These are phyloP conservation scores for Penicillium expansum DNA, from an alignment of 2,329 filamentous ascomycete genomes.

Conservation along the genomic window DNA sequence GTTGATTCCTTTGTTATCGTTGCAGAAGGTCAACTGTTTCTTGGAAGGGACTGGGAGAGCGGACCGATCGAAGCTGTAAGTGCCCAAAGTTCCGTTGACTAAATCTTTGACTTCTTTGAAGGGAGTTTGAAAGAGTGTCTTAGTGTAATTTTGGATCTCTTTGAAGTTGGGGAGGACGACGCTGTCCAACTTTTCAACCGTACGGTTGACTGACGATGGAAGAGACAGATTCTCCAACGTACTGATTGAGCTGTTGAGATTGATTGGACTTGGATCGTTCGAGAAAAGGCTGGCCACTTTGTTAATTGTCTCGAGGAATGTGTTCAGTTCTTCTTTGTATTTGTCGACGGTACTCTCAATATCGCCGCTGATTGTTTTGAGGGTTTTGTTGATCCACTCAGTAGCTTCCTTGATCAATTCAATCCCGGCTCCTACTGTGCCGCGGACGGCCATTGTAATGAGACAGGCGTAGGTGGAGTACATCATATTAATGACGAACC, in stretches of 20 bases:
- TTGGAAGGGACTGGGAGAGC: constrained; percentile 82
- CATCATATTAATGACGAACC: constrained; percentile 91
- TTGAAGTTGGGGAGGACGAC: constrained; percentile 75
- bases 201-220: constrained; percentile 64
- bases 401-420: constrained; percentile 59
- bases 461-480: constrained; percentile 88
- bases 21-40: constrained; percentile 81
- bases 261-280: constrained; percentile 53
- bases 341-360: constrained; percentile 40
- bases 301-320: constrained; percentile 56
- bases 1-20: constrained; percentile 75
- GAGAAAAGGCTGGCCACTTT: constrained; percentile 52
- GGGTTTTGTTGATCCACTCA: constrained; percentile 58
- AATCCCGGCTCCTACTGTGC: constrained; percentile 70
- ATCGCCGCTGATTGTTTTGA: constrained; percentile 47
- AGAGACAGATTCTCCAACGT: constrained; percentile 70
- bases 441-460: constrained; percentile 76
- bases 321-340: constrained; percentile 57
- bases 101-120: constrained; percentile 76
- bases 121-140: constrained; percentile 69
- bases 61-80: constrained; percentile 73
- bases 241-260: constrained; percentile 64
- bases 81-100: constrained; percentile 68
- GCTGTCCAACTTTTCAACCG: constrained; percentile 69
- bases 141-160: constrained; percentile 77